phyloP scores from a whole-genome alignment of 1,284 basidiomycete species.

The Fomitopsis schrenkii region DNA sequence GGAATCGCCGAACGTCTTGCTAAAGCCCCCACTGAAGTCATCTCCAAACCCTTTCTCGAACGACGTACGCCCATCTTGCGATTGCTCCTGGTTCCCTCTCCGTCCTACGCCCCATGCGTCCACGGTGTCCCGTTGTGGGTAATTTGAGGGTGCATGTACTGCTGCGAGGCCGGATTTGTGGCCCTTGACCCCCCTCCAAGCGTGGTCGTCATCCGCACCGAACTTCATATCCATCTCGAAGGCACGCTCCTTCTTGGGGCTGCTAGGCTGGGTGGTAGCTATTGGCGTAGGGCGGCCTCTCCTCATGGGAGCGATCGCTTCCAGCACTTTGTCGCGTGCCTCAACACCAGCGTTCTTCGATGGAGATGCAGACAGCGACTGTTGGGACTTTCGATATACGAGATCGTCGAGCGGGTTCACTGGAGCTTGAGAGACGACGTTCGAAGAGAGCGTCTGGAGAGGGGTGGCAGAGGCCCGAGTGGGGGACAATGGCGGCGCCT shows the following conservation, averaged over 20 bases:
- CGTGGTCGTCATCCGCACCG: slow-evolving; percentile 44
- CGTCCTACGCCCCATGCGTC: slow-evolving; percentile 46
- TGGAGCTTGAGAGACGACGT: slow-evolving; percentile 19
- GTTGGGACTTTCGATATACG: slow-evolving; percentile 34
- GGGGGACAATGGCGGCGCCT: slow-evolving; percentile 40
- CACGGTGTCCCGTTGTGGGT: slow-evolving; percentile 21
- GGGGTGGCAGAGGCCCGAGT: slow-evolving; percentile 17
- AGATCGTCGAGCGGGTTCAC: slow-evolving; percentile 38
- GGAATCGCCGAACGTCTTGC: slow-evolving; percentile 58
- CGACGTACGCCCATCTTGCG: background rate
- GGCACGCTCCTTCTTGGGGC: slow-evolving; percentile 35
- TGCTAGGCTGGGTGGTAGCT: slow-evolving; percentile 32
- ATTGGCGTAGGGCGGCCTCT: slow-evolving; percentile 56
- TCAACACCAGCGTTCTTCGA: slow-evolving; percentile 50
- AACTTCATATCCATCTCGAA: slow-evolving; percentile 37
- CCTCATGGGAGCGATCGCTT: slow-evolving; percentile 75
- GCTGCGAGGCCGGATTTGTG: slow-evolving; percentile 32
- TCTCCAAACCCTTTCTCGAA: slow-evolving; percentile 25
- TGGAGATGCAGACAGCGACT: slow-evolving; percentile 23
- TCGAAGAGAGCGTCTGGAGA: slow-evolving; percentile 25
- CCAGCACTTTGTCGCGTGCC: slow-evolving; percentile 68
- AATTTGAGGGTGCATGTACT: slow-evolving; percentile 23
- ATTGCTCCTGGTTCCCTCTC: slow-evolving; percentile 5
- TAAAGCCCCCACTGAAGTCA: slow-evolving; percentile 28
- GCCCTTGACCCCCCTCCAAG: slow-evolving; percentile 44